Conservation (phyloP, 192 early-diverging fungal genomes). For the Oehlia diaphana region DNA sequence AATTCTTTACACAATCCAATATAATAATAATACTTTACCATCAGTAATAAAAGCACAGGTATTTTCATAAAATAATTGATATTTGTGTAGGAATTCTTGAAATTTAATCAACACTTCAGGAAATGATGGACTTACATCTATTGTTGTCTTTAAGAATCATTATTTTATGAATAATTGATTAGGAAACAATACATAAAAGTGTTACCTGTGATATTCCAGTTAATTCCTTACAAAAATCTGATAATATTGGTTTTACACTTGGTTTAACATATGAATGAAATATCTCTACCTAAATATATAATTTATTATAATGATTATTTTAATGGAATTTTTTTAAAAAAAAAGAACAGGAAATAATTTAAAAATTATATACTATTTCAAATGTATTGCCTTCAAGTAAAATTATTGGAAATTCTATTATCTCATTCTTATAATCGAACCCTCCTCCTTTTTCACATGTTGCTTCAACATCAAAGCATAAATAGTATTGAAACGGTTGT, state of each 20-base stretch:
- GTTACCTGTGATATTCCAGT: constrained; percentile 81
- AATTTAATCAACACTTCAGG: constrained; percentile 36
- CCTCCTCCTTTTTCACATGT: constrained; percentile 63
- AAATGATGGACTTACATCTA: constrained; percentile 41
- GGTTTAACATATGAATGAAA: constrained; percentile 79
- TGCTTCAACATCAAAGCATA: constrained; percentile 80
- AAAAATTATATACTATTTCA: constrained; percentile 51
- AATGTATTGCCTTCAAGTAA: constrained; percentile 63
- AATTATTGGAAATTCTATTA: constrained; percentile 85
- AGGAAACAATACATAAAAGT: neutral
- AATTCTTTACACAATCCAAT: no score
- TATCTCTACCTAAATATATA: constrained; percentile 54
- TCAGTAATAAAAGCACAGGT: constrained; percentile 24
- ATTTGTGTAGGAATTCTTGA: constrained; percentile 35
- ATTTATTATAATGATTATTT: no score
- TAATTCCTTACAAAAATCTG: constrained; percentile 72
- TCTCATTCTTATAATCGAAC: constrained; percentile 73
- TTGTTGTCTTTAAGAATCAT: constrained; percentile 28
- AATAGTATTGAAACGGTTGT: constrained; percentile 67
- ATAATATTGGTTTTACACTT: constrained; percentile 60
- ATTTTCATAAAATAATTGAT: constrained; percentile 13
- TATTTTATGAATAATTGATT: neutral
- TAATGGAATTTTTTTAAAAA: neutral
- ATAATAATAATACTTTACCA: neutral
- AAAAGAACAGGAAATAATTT: neutral